Base-by-base conservation (phyloP, 1,284 basidiomycete genomes). In the Peniophora sp. region DNA sequence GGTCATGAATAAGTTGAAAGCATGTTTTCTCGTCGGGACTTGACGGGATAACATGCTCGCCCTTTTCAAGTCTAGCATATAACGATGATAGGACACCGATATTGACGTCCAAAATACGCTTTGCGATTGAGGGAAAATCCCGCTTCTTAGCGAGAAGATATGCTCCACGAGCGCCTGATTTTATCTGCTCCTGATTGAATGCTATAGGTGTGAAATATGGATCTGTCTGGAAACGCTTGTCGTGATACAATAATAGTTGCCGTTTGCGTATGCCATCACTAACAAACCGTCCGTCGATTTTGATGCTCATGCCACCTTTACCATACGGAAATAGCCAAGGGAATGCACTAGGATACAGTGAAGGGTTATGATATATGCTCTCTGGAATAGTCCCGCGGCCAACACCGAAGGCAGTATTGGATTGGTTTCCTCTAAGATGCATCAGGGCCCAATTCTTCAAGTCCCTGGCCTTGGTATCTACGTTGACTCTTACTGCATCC, bases 151-250 rank as follows among this genome's bases (percentile, higher is more conserved):
- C 58, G 0, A 67, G 22, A 0, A 72, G 32, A 55, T 61, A 69
- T 3, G 66, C 62, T 3, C 58, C 61, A 3, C 50, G 55, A 1
- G 57, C 55, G 20, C 52, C 52, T 0, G 52, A 35, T 43, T 63
- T 68, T 0, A 73, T 64, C 53, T 73, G 70, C 27, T 67, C 54
- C 51, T 73, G 66, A 55, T 67, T 71, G 35, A 73, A 70, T 0
- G 65, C 67, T 17, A 72, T 56, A 23, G 73, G 22, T 0, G 65
- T 57, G 57, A 72, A 73, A 14, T 58, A 6, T 3, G 52, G 24
- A 51, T 72, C 70, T 0, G 32, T 47, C 47, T 72, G 70, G 55
- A 73, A 73, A 0, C 64, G 36, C 42, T 67, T 66, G 51, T 73
- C 67, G 55, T 67, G 58, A 51, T 71, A 72, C 60, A 68, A 59